Base-by-base conservation (phyloP, 2,329 filamentous ascomycete species). In the Fusarium newnesense region DNA sequence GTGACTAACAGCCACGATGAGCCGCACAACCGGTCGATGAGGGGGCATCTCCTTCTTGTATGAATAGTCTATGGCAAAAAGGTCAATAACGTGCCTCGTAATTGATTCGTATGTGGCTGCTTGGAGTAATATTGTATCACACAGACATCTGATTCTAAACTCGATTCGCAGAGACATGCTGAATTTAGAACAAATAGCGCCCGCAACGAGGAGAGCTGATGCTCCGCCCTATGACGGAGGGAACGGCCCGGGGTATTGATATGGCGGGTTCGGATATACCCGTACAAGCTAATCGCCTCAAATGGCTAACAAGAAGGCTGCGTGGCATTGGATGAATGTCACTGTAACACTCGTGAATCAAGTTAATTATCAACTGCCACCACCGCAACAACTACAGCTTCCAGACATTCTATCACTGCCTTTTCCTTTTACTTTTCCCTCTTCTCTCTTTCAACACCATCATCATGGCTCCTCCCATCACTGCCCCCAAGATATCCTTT, bases 381-480 rank as follows among this genome's bases (percentile, higher is more conserved):
- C 24, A 12, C 40, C 10, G 8, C 46, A 36, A 18, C 0, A 19
- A 32, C 4, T 2, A 4, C 2, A 40, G 3, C 9, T 43, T 11
- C 1, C 16, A 7, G 2, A 11, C 1, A 30, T 12, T 16, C 4
- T n/a, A 10, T 37, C 12, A 16, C 30, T 30, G 2, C 2, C 21
- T 37, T 5, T 37, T 3, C 0, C 21, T 32, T 11, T 24, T 2
- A 9, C 4, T 30, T 30, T 9, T 9, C 4, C 7, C 9, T 37
- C 5, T 8, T 30, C 9, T 24, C 8, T 39, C 3, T 32, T 12
- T 10, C n/a, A 44, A 3, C 4, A 30, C 26, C 13, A 2, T 6
- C 16, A 32, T 18, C 32, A 62, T 62, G 59, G 5, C 58, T 50
- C 8, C 36, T 21, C 15, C 43, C 3, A 16, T 11, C 6, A 18